Evolutionary conservation across 306 rosid species (phyloP).

Genomic region (Cicer judaicum): DNA sequence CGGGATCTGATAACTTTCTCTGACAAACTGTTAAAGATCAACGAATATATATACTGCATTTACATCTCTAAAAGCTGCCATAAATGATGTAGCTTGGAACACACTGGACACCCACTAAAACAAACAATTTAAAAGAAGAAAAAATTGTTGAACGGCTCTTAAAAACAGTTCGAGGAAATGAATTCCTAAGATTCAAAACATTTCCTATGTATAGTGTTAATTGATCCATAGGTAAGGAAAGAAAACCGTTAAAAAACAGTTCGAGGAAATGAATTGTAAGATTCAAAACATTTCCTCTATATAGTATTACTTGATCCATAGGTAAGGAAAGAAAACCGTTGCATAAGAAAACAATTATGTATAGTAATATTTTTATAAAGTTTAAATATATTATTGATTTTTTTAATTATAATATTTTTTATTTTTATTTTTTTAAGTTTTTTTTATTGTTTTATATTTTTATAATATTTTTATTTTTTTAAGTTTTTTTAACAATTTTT

Average conservation of each 20-base stretch:
- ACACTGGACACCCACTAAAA: slow-evolving; percentile 3
- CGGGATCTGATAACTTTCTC: neutral
- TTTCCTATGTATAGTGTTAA: too few relatives aligned
- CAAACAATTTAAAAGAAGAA: neutral
- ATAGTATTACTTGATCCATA: too few relatives aligned
- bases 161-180: neutral
- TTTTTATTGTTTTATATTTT: too few relatives aligned
- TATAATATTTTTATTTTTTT: too few relatives aligned
- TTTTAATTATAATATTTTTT: too few relatives aligned
- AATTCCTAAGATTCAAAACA: neutral
- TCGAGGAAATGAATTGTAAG: neutral
- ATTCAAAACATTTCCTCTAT: neutral
- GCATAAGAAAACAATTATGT: too few relatives aligned
- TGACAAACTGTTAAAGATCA: neutral
- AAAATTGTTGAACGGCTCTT: neutral
- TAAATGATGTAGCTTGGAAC: neutral
- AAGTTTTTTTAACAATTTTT: too few relatives aligned
- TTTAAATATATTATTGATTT: too few relatives aligned
- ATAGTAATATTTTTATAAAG: too few relatives aligned
- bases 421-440: too few relatives aligned
- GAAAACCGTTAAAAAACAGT: neutral
- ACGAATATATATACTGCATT: neutral
- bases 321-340: too few relatives aligned
- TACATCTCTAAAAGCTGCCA: slow-evolving; percentile 7
- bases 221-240: too few relatives aligned